Evolutionary conservation across 2,329 filamentous ascomycete species (phyloP).

Genomic region (Colletotrichum phormii): DNA sequence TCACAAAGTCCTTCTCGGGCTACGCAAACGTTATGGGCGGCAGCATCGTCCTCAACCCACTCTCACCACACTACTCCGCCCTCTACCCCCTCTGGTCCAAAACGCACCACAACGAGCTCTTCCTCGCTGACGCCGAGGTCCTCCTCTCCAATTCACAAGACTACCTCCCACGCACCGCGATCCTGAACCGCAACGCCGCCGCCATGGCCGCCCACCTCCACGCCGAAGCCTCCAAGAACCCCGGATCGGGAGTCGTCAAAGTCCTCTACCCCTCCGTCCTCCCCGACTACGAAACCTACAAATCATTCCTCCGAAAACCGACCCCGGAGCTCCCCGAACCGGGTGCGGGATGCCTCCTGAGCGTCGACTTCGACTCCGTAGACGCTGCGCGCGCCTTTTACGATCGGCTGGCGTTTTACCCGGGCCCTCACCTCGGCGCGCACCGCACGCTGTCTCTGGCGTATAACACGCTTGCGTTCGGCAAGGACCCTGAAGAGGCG

Average conservation of each 20-base stretch:
- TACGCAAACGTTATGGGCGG: constrained; percentile 66
- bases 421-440: constrained; percentile 65
- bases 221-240: constrained; percentile 40
- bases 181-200: constrained; percentile 57
- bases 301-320: constrained; percentile 48
- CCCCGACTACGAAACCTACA: constrained; percentile 50
- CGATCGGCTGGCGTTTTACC: constrained; percentile 59
- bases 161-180: constrained; percentile 52
- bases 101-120: constrained; percentile 57
- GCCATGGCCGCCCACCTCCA: constrained; percentile 54
- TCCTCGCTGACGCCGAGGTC: constrained; percentile 56
- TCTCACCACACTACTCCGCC: constrained; percentile 52
- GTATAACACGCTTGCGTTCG: constrained; percentile 59
- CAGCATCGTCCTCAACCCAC: constrained; percentile 61
- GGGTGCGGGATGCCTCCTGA: constrained; percentile 67
- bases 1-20: constrained; percentile 71
- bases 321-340: constrained; percentile 59
- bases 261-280: constrained; percentile 59
- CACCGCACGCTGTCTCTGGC: constrained; percentile 61
- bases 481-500: constrained; percentile 50
- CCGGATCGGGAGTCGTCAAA: constrained; percentile 41
- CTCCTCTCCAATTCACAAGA: constrained; percentile 58
- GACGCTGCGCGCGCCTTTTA: constrained; percentile 59
- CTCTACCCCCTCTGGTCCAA: constrained; percentile 45
- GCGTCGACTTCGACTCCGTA: constrained; percentile 59